Conservation (phyloP, 306 rosid genomes). For the Geum urbanum region DNA sequence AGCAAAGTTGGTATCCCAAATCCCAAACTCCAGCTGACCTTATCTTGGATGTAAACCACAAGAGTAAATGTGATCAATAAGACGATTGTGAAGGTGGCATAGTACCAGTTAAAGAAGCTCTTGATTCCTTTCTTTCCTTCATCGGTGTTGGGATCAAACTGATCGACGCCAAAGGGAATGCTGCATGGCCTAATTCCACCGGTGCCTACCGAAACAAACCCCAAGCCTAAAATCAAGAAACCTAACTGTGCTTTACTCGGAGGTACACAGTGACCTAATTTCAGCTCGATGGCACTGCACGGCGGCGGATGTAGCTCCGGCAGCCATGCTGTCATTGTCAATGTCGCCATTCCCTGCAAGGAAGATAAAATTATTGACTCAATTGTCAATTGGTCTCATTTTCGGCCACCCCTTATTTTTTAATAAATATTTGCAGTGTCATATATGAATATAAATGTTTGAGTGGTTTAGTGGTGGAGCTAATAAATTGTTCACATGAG, state of each 20-base stretch:
- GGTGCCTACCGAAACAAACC: conserved; percentile 46
- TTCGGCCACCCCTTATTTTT: too few species aligned
- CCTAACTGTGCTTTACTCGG: conserved; percentile 33
- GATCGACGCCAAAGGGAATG: conserved; percentile 73
- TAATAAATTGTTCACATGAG: too few species aligned
- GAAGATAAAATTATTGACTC: background rate
- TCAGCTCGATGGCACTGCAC: conserved; percentile 33
- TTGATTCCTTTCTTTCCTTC: conserved; percentile 53
- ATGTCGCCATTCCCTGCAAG: conserved; percentile 58
- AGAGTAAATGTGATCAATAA: conserved; percentile 41
- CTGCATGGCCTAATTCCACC: conserved; percentile 74
- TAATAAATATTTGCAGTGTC: too few species aligned
- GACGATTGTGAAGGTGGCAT: conserved; percentile 36
- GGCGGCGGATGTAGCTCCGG: conserved; percentile 56
- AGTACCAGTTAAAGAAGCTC: conserved; percentile 75
- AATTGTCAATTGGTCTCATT: too few species aligned
- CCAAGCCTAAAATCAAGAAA: conserved; percentile 38
- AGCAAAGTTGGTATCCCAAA: conserved; percentile 53
- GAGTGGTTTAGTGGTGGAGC: too few species aligned
- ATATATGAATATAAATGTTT: too few species aligned
- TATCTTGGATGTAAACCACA: conserved; percentile 62
- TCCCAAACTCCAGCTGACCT: conserved; percentile 68
- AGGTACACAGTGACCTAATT: conserved; percentile 37
- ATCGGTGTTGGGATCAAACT: conserved; percentile 50
- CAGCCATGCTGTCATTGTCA: conserved; percentile 65